phyloP scores from a whole-genome alignment of 352 stramenopile genomes.

The Globisporangium lucens region DNA sequence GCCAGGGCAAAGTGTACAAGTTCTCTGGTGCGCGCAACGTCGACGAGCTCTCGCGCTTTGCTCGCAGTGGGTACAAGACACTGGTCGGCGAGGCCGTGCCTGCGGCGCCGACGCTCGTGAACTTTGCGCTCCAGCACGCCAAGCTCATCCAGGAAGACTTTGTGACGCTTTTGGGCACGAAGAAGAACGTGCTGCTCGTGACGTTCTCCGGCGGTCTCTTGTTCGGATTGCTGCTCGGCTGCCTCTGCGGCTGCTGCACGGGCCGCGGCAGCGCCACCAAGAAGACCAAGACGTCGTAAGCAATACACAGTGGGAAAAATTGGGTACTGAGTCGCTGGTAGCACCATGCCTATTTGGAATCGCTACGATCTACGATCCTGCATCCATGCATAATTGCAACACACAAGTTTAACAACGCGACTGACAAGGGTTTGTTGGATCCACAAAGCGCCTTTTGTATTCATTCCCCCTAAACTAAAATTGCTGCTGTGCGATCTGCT shows the following conservation, averaged over 20 bases:
- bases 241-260: constrained; percentile 70
- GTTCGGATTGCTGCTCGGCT: constrained; percentile 66
- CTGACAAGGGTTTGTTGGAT: not conserved
- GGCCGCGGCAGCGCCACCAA: constrained; percentile 25
- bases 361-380: too few relatives aligned
- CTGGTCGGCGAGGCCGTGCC: constrained; percentile 34
- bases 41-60: constrained; percentile 59
- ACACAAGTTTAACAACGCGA: not conserved
- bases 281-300: constrained; percentile 68
- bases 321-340: not conserved
- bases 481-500: constrained; percentile 31
- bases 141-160: constrained; percentile 64
- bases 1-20: constrained; percentile 78
- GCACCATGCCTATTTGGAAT: not conserved
- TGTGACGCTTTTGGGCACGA: constrained; percentile 58
- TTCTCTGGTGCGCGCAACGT: constrained; percentile 56
- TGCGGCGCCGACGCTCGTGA: constrained; percentile 29
- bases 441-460: not conserved
- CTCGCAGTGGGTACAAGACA: constrained; percentile 57
- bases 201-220: constrained; percentile 68
- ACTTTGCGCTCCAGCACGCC: constrained; percentile 35
- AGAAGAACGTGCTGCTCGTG: constrained; percentile 81
- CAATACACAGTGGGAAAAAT: not conserved
- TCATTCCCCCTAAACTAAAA: not conserved
- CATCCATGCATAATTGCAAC: not conserved